A percentile compares a stretch with the other conserved stretches of the same genome.
phyloP scores from a whole-genome alignment of 768 basidiomycete species.

The Leccinum disarticulatum region DNA sequence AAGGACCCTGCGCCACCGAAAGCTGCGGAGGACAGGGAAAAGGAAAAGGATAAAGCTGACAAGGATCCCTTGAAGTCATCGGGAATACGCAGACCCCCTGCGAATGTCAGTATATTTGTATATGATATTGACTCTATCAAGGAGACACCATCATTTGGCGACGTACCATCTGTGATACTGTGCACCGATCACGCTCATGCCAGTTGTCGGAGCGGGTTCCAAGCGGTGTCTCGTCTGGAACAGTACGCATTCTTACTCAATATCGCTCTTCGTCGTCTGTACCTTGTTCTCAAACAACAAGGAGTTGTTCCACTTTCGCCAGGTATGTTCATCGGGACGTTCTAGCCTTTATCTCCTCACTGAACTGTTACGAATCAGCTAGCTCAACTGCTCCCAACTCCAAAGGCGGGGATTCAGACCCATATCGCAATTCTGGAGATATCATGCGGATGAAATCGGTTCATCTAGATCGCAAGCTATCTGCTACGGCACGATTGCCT shows the following conservation, averaged over 20 bases:
- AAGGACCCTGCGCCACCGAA: constrained; percentile 54
- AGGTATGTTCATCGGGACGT: constrained; percentile 42
- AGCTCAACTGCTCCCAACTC: constrained; percentile 34
- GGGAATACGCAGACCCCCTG: constrained; percentile 70
- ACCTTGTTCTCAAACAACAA: constrained; percentile 81
- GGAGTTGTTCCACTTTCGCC: constrained; percentile 86
- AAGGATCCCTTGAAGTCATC: constrained; percentile 58
- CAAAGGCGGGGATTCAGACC: constrained; percentile 54
- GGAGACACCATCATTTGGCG: constrained; percentile 69
- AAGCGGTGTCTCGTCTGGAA: constrained; percentile 89
- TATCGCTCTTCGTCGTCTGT: constrained; percentile 89
- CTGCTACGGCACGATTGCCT: constrained; percentile 87
- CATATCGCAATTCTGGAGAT: constrained; percentile 84
- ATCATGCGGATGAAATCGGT: constrained; percentile 95
- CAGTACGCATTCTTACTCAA: constrained; percentile 97
- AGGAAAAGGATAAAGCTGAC: constrained; percentile 40
- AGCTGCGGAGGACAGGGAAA: constrained; percentile 51
- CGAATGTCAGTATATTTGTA: constrained; percentile 75
- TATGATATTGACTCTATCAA: constrained; percentile 71
- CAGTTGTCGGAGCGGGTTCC: constrained; percentile 75
- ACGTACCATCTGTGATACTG: constrained; percentile 68
- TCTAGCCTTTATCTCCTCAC: constrained; percentile 6
- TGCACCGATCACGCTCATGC: constrained; percentile 76
- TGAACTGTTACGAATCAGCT: constrained; percentile 20
- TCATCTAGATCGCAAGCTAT: constrained; percentile 92